Conservation (phyloP, 768 basidiomycete genomes). For the Rhodotorula sphaerocarpa region DNA sequence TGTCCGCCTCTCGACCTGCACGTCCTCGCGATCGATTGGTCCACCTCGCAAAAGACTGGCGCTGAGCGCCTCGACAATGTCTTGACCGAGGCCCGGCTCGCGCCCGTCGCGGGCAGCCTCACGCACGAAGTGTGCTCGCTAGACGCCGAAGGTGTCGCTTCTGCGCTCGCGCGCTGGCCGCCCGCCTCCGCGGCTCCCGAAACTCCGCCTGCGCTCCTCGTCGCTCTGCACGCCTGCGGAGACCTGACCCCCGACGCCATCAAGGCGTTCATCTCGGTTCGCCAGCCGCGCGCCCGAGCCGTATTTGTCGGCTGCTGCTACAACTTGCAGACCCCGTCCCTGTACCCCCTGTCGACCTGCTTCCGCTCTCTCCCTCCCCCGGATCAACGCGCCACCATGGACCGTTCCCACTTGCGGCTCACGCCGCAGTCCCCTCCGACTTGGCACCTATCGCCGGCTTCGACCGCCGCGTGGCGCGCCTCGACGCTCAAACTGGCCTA, state of each 20-base stretch:
- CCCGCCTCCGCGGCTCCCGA: not conserved
- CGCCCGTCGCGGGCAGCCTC: constrained; percentile 7
- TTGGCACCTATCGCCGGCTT: constrained; percentile 7
- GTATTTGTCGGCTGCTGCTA: constrained; percentile 33
- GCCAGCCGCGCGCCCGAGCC: not conserved
- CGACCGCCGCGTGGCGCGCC: not conserved
- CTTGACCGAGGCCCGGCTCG: not conserved
- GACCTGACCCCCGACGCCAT: constrained; percentile 26
- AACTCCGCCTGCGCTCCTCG: constrained; percentile 12
- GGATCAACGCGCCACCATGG: not conserved
- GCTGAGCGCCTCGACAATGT: constrained; percentile 24
- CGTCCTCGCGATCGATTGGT: constrained; percentile 33
- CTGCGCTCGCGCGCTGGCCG: constrained; percentile 10
- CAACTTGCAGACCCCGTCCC: constrained; percentile 19
- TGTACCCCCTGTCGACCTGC: constrained; percentile 1
- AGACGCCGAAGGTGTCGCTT: constrained; percentile 4
- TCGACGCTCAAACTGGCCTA: constrained; percentile 23
- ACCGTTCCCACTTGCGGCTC: constrained; percentile 25
- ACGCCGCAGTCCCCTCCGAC: constrained; percentile 26
- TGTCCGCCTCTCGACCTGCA: constrained; percentile 20
- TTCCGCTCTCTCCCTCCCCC: not conserved
- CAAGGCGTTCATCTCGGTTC: constrained; percentile 3
- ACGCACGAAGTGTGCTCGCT: constrained; percentile 26
- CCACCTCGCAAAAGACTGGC: constrained; percentile 16
- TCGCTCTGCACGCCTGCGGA: constrained; percentile 31